Conservation (phyloP, 139 green algal genomes). For the Ettlia oleoabundans region DNA sequence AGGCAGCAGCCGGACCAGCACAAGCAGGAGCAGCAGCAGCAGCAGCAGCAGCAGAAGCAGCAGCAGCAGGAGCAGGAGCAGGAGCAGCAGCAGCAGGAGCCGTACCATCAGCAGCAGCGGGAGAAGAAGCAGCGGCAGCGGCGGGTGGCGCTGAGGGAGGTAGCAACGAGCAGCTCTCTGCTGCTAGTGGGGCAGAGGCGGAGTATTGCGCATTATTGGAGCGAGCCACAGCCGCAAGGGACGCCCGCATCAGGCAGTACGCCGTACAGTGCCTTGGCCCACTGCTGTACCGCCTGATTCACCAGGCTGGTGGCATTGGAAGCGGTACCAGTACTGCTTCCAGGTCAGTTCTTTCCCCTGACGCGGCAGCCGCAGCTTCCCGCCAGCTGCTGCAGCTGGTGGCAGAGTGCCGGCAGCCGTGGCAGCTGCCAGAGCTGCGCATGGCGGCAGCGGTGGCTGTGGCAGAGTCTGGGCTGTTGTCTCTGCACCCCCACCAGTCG, state of each 20-base stretch:
- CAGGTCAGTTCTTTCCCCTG: neutral
- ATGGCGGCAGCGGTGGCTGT: slow-evolving; percentile 62
- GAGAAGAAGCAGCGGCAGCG: no score
- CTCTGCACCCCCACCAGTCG: neutral
- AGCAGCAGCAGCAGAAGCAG: no score
- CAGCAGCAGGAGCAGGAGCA: no score
- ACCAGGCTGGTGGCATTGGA: no score
- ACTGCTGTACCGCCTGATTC: neutral
- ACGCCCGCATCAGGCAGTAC: slow-evolving; percentile 14
- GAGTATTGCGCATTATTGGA: slow-evolving; percentile 8
- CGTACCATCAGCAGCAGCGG: no score
- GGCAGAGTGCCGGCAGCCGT: slow-evolving; percentile 12
- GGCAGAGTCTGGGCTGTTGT: slow-evolving; percentile 48
- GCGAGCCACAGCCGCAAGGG: neutral
- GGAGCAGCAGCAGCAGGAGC: no score
- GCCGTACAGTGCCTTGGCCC: slow-evolving; percentile 51
- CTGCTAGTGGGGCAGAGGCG: neutral
- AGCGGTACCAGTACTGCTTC: neutral
- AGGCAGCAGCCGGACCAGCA: no score
- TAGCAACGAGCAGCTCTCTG: neutral
- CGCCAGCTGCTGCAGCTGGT: slow-evolving; percentile 39
- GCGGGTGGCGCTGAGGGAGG: neutral
- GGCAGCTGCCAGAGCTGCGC: slow-evolving; percentile 63
- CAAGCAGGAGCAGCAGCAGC: no score
- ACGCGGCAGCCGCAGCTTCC: neutral